Evolutionary conservation across 2,329 filamentous ascomycete species (phyloP), one percentile per base, ranked within the genome.

Genomic region (Corinectria fuckeliana): DNA sequence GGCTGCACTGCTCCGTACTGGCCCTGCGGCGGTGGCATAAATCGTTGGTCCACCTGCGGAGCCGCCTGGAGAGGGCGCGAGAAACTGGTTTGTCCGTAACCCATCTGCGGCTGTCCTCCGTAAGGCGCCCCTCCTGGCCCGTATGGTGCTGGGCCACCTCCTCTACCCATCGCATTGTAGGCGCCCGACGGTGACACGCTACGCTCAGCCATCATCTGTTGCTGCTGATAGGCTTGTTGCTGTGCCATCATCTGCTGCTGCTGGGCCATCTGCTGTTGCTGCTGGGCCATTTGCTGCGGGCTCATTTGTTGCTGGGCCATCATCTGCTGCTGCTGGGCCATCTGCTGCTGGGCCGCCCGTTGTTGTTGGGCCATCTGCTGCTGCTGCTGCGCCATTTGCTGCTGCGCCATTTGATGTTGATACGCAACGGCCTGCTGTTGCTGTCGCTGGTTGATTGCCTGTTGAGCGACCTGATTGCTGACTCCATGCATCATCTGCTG

Each of bases 301-400:
- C n/a, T 36, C 47, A 74, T 71, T 32, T 73, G 60, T 45, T 67
- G 68, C 4, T 63, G 63, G 16, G 65, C 67, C 54, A 69, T 65
- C 57, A 67, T 62, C 20, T 69, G 64, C 21, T 69, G 66, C 41
- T 66, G 66, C 47, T 67, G 69, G 18, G 70, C 70, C 63, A 67
- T 64, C 4, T 70, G 68, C 42, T 71, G 69, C 30, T 69, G 65
- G 20, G 62, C 66, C 39, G 53, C 45, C 50, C 56, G 67, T 42
- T 68, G 66, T 21, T 67, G 64, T 26, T 53, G 50, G 9, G 42
- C 58, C 59, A 47, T 39, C 13, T 88, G 53, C 28, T 56, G 52
- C 55, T 76, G 73, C 39, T 74, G 71, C 28, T 74, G 72, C 8
- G 65, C 86, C 60, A 89, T 86, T 41, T 88, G 89, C 16, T 70